Percentiles rank a stretch among this genome's conserved stretches.
phyloP scores from a whole-genome alignment of 805 yeast genomes.

The Ogataea sp. region DNA sequence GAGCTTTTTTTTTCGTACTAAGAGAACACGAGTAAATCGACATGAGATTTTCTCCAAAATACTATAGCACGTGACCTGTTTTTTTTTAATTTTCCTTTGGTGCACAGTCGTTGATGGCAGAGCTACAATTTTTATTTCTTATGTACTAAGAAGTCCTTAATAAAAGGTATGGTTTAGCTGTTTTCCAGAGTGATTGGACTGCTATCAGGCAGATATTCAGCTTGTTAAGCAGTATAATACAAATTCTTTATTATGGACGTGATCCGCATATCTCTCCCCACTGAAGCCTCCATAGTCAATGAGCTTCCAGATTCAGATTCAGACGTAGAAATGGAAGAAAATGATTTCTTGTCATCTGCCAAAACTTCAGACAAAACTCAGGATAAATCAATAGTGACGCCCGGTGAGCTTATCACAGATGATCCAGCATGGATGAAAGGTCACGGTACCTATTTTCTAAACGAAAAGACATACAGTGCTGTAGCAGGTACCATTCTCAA shows the following conservation, averaged over 20 bases:
- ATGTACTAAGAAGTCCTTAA: too few species aligned
- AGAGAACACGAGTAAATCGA: too few species aligned
- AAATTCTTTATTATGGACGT: slow-evolving; percentile 20
- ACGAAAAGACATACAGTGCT: slow-evolving; percentile 73
- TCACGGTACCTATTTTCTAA: slow-evolving; percentile 85
- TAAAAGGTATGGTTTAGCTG: too few species aligned
- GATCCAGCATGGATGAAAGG: slow-evolving; percentile 99
- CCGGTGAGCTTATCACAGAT: slow-evolving; percentile 93
- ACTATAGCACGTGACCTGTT: too few species aligned
- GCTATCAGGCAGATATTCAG: too few species aligned
- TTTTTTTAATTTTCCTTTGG: too few species aligned
- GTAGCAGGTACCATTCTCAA: slow-evolving; percentile 87
- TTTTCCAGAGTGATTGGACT: too few species aligned
- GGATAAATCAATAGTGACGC: slow-evolving; percentile 59
- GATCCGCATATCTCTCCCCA: slow-evolving; percentile 30
- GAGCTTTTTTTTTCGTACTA: too few species aligned
- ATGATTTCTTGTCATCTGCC: slow-evolving; percentile 5
- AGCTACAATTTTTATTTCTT: too few species aligned
- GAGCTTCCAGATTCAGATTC: slow-evolving; percentile 20
- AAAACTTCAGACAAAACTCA: slow-evolving; percentile 4
- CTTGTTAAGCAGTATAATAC: too few species aligned
- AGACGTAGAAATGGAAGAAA: slow-evolving; percentile 16
- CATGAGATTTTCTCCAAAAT: too few species aligned
- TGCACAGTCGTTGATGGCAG: too few species aligned
- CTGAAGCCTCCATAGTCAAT: slow-evolving; percentile 3